Evolutionary conservation across 768 basidiomycete species (phyloP).

Genomic region (Hygrophoropsis aurantiaca): DNA sequence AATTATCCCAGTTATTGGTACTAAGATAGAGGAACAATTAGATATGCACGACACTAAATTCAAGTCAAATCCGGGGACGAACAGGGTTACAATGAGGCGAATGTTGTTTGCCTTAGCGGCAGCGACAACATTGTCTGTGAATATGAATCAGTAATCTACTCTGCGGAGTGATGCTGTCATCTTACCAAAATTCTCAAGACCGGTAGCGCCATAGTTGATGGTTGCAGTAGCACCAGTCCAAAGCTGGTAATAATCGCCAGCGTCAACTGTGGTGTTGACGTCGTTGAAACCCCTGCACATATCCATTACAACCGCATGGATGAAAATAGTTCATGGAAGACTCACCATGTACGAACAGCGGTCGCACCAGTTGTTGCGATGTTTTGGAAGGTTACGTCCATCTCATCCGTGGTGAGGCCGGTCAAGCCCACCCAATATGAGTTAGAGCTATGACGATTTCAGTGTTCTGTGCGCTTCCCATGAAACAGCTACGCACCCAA

Average conservation of each 20-base stretch:
- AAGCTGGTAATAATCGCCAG: constrained; percentile 52
- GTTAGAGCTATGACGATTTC: constrained; percentile 37
- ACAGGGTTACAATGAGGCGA: constrained; percentile 19
- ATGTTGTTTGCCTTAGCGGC: constrained; percentile 19
- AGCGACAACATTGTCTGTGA: constrained; percentile 18
- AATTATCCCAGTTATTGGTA: constrained; percentile 21
- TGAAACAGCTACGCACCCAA: constrained; percentile 39
- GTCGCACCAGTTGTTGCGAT: constrained; percentile 53
- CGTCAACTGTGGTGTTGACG: constrained; percentile 40
- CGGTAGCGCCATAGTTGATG: constrained; percentile 53
- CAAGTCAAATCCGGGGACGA: background rate
- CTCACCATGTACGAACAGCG: constrained; percentile 52
- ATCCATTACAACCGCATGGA: no score
- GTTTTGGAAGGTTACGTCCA: constrained; percentile 51
- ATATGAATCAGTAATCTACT: background rate
- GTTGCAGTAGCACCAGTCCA: constrained; percentile 52
- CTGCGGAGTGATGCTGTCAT: no score
- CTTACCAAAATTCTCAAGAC: constrained; percentile 50
- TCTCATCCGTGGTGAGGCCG: constrained; percentile 45
- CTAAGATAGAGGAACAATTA: background rate
- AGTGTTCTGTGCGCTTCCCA: background rate
- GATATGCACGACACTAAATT: background rate
- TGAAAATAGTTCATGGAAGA: background rate
- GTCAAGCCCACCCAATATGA: constrained; percentile 59
- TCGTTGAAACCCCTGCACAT: constrained; percentile 56